Percentiles rank a stretch among this genome's conserved stretches.
Evolutionary conservation across 2,329 filamentous ascomycete genomes (phyloP).

Genomic region (Fusarium duplospermum): DNA sequence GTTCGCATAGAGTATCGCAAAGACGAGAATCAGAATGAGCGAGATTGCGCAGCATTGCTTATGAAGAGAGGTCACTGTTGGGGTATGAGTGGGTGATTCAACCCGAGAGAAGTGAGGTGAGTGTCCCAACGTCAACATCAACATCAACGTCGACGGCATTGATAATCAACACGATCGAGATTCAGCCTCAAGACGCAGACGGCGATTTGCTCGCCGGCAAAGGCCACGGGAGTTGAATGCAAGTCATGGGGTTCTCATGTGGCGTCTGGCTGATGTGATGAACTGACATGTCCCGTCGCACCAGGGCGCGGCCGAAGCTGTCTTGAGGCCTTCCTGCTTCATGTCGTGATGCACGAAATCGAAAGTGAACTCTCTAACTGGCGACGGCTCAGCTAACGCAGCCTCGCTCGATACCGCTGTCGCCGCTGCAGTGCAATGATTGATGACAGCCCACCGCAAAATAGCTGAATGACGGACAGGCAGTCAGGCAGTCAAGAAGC

Average conservation of each 20-base stretch:
- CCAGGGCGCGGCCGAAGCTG: neutral
- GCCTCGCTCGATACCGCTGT: constrained; percentile 28
- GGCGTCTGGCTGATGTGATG: neutral
- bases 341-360: constrained; percentile 37
- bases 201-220: neutral
- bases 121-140: neutral
- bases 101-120: neutral
- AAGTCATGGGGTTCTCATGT: neutral
- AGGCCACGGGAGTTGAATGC: neutral
- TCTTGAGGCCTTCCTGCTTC: constrained; percentile 28
- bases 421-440: constrained; percentile 21
- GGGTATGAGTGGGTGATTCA: neutral
- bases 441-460: neutral
- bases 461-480: neutral
- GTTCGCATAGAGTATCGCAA: neutral
- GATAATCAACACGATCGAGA: neutral
- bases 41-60: constrained; percentile 1
- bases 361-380: neutral
- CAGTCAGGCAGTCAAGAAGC: neutral
- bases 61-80: neutral
- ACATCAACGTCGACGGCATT: neutral
- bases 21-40: constrained; percentile 13
- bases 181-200: neutral
- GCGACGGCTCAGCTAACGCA: constrained; percentile 1
- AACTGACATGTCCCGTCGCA: constrained; percentile 10